A percentile compares a stretch with the other conserved stretches of the same genome.
These are phyloP conservation scores for Monosporozyma servazzii DNA, from an alignment of 805 yeast species.

Conservation along the genomic window DNA sequence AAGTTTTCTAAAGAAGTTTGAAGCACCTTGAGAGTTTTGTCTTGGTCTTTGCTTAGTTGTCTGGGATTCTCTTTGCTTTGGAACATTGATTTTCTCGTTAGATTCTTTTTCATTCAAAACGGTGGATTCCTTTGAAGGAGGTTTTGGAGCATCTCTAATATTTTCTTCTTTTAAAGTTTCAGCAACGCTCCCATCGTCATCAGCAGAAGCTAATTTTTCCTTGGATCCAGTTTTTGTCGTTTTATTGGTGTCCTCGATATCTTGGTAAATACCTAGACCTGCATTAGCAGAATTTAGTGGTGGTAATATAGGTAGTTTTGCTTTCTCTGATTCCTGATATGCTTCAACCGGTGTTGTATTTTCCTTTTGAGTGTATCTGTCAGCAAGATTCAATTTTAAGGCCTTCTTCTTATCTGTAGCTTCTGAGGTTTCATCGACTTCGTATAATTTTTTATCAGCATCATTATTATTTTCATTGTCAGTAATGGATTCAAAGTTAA, in stretches of 20 bases:
- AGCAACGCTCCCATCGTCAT: conserved; percentile 3
- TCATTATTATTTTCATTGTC: conserved; percentile 17
- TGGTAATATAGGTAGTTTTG: conserved; percentile 25
- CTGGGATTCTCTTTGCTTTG: conserved; percentile 10
- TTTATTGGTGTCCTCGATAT: neutral
- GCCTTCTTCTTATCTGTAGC: conserved; percentile 9
- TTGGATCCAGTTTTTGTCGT: neutral
- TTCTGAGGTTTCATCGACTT: conserved; percentile 10
- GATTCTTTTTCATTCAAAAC: neutral
- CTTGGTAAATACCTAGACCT: conserved; percentile 26
- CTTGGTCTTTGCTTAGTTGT: conserved; percentile 6
- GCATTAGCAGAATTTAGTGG: conserved; percentile 18
- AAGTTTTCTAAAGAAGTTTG: conserved; percentile 30
- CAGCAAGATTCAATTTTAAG: conserved; percentile 33
- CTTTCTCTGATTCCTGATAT: neutral
- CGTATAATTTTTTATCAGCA: conserved; percentile 21
- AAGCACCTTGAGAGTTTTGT: conserved; percentile 7
- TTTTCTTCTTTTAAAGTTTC: conserved; percentile 2
- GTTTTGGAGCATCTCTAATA: conserved; percentile 4
- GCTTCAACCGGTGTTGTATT: neutral
- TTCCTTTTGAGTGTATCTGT: conserved; percentile 22
- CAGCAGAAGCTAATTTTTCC: neutral
- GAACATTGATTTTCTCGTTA: conserved; percentile 4
- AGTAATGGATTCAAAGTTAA: conserved; percentile 20
- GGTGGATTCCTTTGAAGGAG: neutral